A percentile compares a stretch with the other conserved stretches of the same genome.
phyloP scores from a whole-genome alignment of 2,329 filamentous ascomycete genomes.

The Simplicillium sp. region DNA sequence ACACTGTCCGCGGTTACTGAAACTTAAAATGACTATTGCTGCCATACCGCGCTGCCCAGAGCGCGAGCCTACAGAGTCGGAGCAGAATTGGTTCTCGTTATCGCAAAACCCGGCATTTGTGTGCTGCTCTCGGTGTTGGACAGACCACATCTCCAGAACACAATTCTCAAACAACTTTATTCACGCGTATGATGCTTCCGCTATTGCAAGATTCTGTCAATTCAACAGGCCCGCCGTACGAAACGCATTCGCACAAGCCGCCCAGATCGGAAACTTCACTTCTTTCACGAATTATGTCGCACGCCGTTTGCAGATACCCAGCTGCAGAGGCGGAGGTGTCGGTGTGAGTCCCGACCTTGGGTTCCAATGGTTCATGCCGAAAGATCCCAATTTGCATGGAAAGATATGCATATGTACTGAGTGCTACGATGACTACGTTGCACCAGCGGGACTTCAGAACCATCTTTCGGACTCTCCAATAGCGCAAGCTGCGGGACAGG shows the following conservation, averaged over 20 bases:
- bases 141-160: neutral
- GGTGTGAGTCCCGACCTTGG: neutral
- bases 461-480: neutral
- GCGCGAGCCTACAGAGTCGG: conserved; percentile 1
- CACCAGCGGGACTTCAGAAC: neutral
- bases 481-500: neutral
- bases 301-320: neutral
- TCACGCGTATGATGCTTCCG: conserved; percentile 1
- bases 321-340: neutral
- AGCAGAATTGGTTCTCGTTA: conserved; percentile 4
- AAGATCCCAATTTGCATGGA: neutral
- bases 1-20: too few species aligned
- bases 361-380: conserved; percentile 1
- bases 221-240: conserved; percentile 1
- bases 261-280: neutral
- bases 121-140: conserved; percentile 2
- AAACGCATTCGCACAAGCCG: neutral
- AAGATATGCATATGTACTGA: neutral
- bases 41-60: neutral
- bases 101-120: neutral
- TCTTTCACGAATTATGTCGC: neutral
- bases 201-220: neutral
- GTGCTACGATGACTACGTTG: conserved; percentile 1
- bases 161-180: neutral
- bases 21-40: too few species aligned